Percentiles rank a stretch among this genome's conserved stretches.
phyloP scores from a whole-genome alignment of 1,284 basidiomycete genomes.

The Malassezia yamatoensis region DNA sequence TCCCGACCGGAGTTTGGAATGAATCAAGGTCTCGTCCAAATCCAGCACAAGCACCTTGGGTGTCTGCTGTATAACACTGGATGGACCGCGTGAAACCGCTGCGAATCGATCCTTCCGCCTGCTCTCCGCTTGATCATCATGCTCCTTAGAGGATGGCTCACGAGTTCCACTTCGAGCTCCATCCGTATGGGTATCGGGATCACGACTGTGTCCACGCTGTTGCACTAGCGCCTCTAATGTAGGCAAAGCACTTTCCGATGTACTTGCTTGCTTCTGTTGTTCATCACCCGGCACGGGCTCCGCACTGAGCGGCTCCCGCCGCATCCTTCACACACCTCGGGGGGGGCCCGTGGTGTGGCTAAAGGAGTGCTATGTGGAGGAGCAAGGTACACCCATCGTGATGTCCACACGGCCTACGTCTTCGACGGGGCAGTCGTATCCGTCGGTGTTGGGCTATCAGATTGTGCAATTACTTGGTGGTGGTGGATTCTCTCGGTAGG shows the following conservation, averaged over 20 bases:
- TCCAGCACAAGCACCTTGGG: slow-evolving; percentile 57
- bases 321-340: neutral
- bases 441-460: slow-evolving; percentile 37
- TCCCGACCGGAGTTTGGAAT: slow-evolving; percentile 74
- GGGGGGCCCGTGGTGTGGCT: neutral
- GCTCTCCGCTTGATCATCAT: neutral
- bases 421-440: slow-evolving; percentile 40
- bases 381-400: neutral
- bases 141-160: neutral
- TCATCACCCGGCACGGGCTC: neutral
- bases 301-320: neutral
- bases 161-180: neutral
- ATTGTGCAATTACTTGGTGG: slow-evolving; percentile 44
- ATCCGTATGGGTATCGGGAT: neutral
- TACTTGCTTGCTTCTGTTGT: no score
- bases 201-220: neutral
- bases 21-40: slow-evolving; percentile 93
- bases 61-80: slow-evolving; percentile 38
- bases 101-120: neutral
- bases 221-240: slow-evolving; percentile 12
- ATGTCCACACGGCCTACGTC: slow-evolving; percentile 27
- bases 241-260: neutral
- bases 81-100: slow-evolving; percentile 20
- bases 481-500: slow-evolving; percentile 36
- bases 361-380: neutral